Percentiles rank a stretch among this genome's conserved stretches.
These are phyloP conservation scores for Solanum chmielewskii DNA, from an alignment of 257 asterid species.

Conservation along the genomic window DNA sequence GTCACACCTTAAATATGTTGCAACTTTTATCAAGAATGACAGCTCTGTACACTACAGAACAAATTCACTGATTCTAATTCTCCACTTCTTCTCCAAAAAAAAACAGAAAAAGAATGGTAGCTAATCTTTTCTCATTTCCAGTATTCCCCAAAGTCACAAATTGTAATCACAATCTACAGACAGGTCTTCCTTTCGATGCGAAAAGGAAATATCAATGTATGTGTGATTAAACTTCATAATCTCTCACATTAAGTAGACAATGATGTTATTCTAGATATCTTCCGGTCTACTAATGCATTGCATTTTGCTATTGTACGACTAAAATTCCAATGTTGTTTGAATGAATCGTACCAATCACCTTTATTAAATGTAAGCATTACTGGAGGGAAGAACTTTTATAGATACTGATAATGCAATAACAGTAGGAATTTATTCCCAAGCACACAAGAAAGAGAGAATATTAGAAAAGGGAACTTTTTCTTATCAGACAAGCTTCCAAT, in stretches of 20 bases:
- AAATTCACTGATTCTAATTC: not conserved
- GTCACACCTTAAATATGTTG: not conserved
- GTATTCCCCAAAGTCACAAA: not conserved
- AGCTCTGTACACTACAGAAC: not conserved
- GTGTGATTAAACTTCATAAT: not conserved
- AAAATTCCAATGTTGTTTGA: not conserved
- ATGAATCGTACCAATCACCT: not conserved
- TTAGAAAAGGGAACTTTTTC: conserved; percentile 20
- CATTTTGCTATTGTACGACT: not conserved
- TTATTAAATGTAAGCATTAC: conserved; percentile 19
- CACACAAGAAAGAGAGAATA: conserved; percentile 28
- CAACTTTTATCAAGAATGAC: not conserved
- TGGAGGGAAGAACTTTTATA: conserved; percentile 13
- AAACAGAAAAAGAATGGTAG: not conserved
- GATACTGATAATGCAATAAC: conserved; percentile 45
- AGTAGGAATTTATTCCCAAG: conserved; percentile 64
- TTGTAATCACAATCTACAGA: not conserved
- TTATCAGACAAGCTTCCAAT: conserved; percentile 30
- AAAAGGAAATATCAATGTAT: not conserved
- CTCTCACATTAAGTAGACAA: not conserved
- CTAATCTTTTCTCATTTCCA: not conserved
- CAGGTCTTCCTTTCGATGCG: not conserved
- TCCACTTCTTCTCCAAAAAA: not conserved
- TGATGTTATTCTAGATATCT: not conserved
- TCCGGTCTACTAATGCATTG: not conserved